phyloP scores from a whole-genome alignment of 495 filamentous ascomycete species.

The Penicillium cosmopolitanum region DNA sequence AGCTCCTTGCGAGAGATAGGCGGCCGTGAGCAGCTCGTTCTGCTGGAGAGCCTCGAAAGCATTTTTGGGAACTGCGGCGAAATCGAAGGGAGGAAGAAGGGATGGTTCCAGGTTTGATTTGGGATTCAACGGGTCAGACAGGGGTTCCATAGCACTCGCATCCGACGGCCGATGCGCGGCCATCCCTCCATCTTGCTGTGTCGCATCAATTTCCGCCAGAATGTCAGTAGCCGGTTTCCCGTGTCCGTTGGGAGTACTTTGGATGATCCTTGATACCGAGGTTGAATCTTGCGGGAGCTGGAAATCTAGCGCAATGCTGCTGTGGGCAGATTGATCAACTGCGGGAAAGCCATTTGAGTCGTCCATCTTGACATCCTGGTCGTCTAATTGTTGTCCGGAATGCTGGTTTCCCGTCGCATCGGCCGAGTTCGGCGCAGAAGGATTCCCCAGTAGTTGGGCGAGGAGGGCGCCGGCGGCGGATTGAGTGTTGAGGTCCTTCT shows the following conservation, averaged over 20 bases:
- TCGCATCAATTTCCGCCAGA: conserved; percentile 20
- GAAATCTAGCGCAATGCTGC: conserved; percentile 11
- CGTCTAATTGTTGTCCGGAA: conserved; percentile 16
- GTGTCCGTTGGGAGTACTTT: conserved; percentile 25
- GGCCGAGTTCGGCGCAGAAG: conserved; percentile 14
- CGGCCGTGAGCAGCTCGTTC: conserved; percentile 46
- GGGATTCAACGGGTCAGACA: conserved; percentile 41
- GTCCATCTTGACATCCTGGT: conserved; percentile 30
- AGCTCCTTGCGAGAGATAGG: conserved; percentile 44
- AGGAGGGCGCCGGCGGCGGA: conserved; percentile 50
- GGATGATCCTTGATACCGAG: conserved; percentile 23
- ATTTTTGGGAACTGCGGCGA: conserved; percentile 37
- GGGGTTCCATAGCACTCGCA: conserved; percentile 31
- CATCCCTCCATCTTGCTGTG: conserved; percentile 13
- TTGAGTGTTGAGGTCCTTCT: conserved; percentile 35
- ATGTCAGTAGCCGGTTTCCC: conserved; percentile 23
- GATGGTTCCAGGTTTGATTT: conserved; percentile 41
- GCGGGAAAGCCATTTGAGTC: conserved; percentile 18
- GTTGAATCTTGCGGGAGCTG: conserved; percentile 16
- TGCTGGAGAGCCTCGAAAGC: conserved; percentile 46
- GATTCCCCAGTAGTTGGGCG: conserved; percentile 49
- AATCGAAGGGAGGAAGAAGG: conserved; percentile 45
- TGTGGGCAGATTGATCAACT: conserved; percentile 16
- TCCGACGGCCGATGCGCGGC: conserved; percentile 21
- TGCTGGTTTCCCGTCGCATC: conserved; percentile 12